These are phyloP conservation scores for Penicillium vulpinum DNA, from an alignment of 2,329 filamentous ascomycete species.

Conservation along the genomic window DNA sequence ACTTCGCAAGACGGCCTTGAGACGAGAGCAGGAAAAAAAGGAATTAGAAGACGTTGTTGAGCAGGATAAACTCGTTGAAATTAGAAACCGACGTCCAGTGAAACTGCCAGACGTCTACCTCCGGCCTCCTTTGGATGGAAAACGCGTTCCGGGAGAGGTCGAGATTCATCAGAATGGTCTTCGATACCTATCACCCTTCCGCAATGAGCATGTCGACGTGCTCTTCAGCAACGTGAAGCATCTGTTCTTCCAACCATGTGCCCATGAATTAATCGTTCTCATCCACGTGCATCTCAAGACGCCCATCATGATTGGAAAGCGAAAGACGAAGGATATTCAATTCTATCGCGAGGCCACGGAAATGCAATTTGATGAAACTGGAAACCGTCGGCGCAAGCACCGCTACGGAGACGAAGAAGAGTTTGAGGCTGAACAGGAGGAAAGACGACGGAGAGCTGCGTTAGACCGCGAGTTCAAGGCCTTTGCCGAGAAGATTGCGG, in stretches of 20 bases:
- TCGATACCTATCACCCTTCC: constrained; percentile 80
- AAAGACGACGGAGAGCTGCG: constrained; percentile 83
- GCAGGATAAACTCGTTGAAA: constrained; percentile 94
- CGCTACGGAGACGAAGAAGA: constrained; percentile 97
- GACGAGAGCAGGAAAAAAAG: constrained; percentile 98
- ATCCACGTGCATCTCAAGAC: constrained; percentile 98
- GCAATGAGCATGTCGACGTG: constrained; percentile 84
- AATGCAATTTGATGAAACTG: constrained; percentile 98
- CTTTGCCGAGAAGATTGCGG: constrained; percentile 96
- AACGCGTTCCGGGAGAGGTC: constrained; percentile 91
- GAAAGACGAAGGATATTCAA: constrained; percentile 98
- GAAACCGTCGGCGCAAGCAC: constrained; percentile 96
- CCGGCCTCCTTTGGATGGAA: constrained; percentile 91
- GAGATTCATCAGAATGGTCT: constrained; percentile 99
- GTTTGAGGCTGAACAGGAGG: constrained; percentile 97
- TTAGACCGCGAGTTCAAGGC: constrained; percentile 94
- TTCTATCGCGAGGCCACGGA: constrained; percentile 98
- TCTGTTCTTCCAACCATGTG: constrained; percentile 96
- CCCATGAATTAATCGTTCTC: constrained; percentile 94
- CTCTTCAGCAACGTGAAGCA: constrained; percentile 98
- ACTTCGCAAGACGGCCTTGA: constrained; percentile 87
- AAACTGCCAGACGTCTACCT: constrained; percentile 94
- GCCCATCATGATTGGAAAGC: constrained; percentile 96
- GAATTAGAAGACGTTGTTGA: constrained; percentile 99
- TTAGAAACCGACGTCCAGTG: constrained; percentile 87